phyloP scores from a whole-genome alignment of 768 basidiomycete species.

The Mycena rebaudengoi region DNA sequence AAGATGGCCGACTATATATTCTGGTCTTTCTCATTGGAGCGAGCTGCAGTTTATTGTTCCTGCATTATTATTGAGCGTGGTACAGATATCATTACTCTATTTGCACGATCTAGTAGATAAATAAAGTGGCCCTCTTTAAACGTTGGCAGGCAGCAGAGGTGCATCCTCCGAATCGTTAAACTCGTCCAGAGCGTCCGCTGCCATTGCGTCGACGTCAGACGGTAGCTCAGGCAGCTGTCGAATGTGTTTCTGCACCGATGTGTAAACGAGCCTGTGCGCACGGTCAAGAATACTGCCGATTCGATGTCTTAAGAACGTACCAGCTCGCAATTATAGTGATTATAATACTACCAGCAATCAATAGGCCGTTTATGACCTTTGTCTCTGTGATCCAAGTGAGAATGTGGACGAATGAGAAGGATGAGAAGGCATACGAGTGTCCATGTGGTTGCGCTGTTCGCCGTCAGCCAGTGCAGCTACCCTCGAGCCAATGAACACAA shows the following conservation, averaged over 20 bases:
- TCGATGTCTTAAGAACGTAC: constrained; percentile 50
- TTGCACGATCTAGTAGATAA: background rate
- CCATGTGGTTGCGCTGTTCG: constrained; percentile 77
- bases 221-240: constrained; percentile 58
- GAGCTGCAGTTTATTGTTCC: constrained; percentile 88
- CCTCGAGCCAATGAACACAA: constrained; percentile 81
- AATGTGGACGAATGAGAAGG: constrained; percentile 1
- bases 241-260: constrained; percentile 68
- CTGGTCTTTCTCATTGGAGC: constrained; percentile 93
- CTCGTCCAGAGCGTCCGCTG: constrained; percentile 67
- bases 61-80: constrained; percentile 81
- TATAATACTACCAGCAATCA: constrained; percentile 67
- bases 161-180: constrained; percentile 67
- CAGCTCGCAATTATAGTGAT: constrained; percentile 70
- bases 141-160: constrained; percentile 55
- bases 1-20: constrained; percentile 89
- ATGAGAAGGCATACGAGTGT: constrained; percentile 60
- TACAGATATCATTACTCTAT: constrained; percentile 1
- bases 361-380: constrained; percentile 67
- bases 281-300: constrained; percentile 24
- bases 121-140: background rate
- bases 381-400: constrained; percentile 52
- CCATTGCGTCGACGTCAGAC: constrained; percentile 60
- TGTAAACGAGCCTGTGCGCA: constrained; percentile 68
- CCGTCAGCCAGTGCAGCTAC: constrained; percentile 82